phyloP scores from a whole-genome alignment of 345 rosid genomes.

The Eutrema japonicum region DNA sequence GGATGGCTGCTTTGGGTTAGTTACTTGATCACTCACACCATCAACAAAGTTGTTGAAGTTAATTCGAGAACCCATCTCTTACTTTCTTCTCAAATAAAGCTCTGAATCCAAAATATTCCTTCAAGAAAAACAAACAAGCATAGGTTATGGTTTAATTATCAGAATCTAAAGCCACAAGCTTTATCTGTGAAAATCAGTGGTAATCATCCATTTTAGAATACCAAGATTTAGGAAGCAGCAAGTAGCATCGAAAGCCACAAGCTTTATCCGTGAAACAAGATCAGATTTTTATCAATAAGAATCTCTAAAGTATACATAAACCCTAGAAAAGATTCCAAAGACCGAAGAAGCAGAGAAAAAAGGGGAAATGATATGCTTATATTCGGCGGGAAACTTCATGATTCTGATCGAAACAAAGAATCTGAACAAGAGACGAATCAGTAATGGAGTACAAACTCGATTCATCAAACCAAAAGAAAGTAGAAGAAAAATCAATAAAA shows the following conservation, averaged over 20 bases:
- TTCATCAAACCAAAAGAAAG: not conserved
- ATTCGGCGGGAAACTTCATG: slow-evolving; percentile 33
- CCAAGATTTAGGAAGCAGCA: slow-evolving; percentile 1
- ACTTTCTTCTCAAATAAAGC: slow-evolving; percentile 24
- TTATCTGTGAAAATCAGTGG: too few relatives aligned
- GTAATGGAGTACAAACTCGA: not conserved
- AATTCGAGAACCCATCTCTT: slow-evolving; percentile 45
- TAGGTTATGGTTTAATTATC: not conserved
- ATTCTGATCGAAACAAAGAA: slow-evolving; percentile 35
- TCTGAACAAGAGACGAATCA: slow-evolving; percentile 36
- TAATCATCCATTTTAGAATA: not conserved
- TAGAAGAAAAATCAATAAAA: not conserved
- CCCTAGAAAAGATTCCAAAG: not conserved
- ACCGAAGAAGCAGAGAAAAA: slow-evolving; percentile 16
- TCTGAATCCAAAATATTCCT: slow-evolving; percentile 10
- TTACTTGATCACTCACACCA: slow-evolving; percentile 50
- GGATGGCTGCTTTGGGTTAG: slow-evolving; percentile 46
- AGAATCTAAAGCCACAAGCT: too few relatives aligned
- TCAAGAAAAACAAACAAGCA: slow-evolving; percentile 6
- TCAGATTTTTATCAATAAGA: slow-evolving; percentile 17
- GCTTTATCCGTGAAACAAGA: not conserved
- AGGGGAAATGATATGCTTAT: slow-evolving; percentile 27
- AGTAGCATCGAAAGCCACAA: slow-evolving; percentile 3
- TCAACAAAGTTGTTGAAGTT: slow-evolving; percentile 46
- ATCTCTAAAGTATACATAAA: not conserved